Percentiles rank a stretch among this genome's conserved stretches.
Conservation (phyloP, 176 grass and related monocot species). For the Cenchrus purpureus region DNA sequence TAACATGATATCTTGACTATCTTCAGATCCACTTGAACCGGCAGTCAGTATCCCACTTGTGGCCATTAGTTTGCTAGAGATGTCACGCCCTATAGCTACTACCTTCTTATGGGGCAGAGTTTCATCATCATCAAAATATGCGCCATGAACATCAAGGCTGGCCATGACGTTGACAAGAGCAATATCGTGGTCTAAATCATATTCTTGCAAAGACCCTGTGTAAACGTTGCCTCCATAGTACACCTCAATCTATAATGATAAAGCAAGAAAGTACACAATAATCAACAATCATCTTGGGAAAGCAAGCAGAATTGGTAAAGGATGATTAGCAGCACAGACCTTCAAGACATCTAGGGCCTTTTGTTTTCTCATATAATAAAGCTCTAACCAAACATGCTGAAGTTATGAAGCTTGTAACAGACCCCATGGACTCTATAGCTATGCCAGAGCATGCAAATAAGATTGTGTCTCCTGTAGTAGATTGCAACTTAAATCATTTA, state of each 20-base stretch:
- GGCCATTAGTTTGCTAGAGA: conserved; percentile 11
- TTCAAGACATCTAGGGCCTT: neutral
- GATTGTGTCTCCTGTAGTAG: neutral
- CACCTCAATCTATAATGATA: conserved; percentile 16
- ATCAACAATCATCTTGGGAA: too few relatives aligned
- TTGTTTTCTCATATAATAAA: neutral
- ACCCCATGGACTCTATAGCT: neutral
- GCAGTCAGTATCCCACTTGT: neutral
- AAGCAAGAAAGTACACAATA: neutral
- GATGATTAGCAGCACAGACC: neutral
- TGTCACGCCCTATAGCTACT: conserved; percentile 10
- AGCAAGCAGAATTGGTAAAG: neutral
- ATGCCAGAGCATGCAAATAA: neutral
- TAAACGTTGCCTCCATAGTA: neutral
- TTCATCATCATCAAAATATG: neutral
- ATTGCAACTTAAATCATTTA: too few relatives aligned
- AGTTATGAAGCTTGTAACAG: neutral
- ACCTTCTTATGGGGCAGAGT: neutral
- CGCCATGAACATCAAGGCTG: neutral
- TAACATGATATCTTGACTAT: neutral
- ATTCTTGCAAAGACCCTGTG: neutral
- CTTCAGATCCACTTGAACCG: conserved; percentile 4
- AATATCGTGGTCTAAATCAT: neutral
- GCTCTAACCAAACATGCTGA: neutral
- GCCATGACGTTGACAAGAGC: neutral